Conservation (phyloP, 805 yeast genomes). For the Scheffersomyces lignosus region DNA sequence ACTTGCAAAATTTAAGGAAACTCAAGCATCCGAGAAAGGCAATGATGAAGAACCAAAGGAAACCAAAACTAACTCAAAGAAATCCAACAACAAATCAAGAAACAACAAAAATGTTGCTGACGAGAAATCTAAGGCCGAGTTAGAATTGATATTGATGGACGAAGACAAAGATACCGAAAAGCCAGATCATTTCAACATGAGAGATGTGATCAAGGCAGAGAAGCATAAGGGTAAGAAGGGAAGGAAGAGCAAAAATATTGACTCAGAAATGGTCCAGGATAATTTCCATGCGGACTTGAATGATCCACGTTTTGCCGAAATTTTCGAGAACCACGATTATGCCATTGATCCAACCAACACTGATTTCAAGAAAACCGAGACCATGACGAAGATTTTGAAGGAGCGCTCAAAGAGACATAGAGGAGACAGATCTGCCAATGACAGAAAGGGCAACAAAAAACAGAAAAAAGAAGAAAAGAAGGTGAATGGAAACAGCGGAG, state of each 20-base stretch:
- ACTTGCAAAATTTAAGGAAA: conserved; percentile 69
- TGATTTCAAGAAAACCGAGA: conserved; percentile 84
- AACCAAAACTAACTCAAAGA: conserved; percentile 17
- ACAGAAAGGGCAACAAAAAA: conserved; percentile 11
- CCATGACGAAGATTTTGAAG: conserved; percentile 78
- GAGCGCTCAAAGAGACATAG: conserved; percentile 63
- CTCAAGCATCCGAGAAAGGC: conserved; percentile 52
- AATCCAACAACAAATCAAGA: conserved; percentile 4
- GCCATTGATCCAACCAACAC: conserved; percentile 93
- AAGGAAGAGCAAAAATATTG: conserved; percentile 49
- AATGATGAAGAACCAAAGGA: conserved; percentile 46
- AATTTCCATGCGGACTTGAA: conserved; percentile 66
- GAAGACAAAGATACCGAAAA: conserved; percentile 43
- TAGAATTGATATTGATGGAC: conserved; percentile 74
- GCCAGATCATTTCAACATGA: conserved; percentile 70
- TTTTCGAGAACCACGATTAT: conserved; percentile 82
- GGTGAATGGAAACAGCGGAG: conserved; percentile 12
- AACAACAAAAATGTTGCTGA: conserved; percentile 7
- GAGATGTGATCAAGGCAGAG: conserved; percentile 73
- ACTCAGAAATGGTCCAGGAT: conserved; percentile 47
- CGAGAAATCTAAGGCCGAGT: conserved; percentile 53
- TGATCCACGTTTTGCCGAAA: conserved; percentile 83
- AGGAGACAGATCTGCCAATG: conserved; percentile 1
- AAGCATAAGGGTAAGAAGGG: conserved; percentile 56
- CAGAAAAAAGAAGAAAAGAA: conserved; percentile 16